Percentiles rank a stretch among this genome's conserved stretches.
phyloP scores from a whole-genome alignment of 129 eudicot species.

The Smallanthus sonchifolius region DNA sequence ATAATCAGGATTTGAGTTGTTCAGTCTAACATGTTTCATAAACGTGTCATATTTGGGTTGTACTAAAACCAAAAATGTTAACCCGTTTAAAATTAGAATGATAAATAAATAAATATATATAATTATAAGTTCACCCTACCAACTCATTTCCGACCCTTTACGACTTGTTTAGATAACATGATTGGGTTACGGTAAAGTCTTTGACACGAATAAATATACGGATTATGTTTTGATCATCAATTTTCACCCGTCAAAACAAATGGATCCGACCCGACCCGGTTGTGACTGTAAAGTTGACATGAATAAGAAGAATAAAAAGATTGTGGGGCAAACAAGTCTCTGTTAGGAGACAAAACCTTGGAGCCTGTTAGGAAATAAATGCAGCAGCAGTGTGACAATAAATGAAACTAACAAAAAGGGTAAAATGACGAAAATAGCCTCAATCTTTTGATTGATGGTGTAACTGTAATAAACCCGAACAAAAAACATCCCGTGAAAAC shows the following conservation, averaged over 20 bases:
- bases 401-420: not conserved
- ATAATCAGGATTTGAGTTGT: not conserved
- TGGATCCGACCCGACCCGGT: no score
- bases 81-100: not conserved
- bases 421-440: not conserved
- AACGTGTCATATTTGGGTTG: not conserved
- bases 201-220: no score
- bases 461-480: conserved; percentile 28
- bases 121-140: no score
- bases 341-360: not conserved
- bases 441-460: not conserved
- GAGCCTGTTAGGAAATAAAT: conserved; percentile 3
- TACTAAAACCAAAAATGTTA: not conserved
- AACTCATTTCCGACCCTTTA: no score
- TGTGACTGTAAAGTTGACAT: no score
- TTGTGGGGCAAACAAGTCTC: not conserved
- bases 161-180: not conserved
- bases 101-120: not conserved
- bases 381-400: not conserved
- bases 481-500: conserved; percentile 45
- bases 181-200: no score
- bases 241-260: no score
- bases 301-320: no score
- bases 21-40: not conserved
- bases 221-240: no score